Conservation (phyloP, 1,284 basidiomycete genomes). For the Neonothopanus nambi region DNA sequence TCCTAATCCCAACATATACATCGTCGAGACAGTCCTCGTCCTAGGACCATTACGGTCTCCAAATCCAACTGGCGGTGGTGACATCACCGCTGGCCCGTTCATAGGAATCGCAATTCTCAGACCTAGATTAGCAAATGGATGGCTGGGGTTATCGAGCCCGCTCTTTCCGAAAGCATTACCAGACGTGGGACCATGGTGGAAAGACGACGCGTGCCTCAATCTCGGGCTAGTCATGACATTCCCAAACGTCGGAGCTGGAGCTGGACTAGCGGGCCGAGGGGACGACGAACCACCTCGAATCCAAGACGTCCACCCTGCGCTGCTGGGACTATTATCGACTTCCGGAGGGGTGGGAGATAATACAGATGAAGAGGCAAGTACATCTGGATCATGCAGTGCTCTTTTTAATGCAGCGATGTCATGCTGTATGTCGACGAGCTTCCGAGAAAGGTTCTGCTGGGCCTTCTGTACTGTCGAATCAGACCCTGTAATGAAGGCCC, state of each 20-base stretch:
- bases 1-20: conserved; percentile 63
- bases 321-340: conserved; percentile 4
- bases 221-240: conserved; percentile 65
- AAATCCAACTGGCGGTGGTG: conserved; percentile 3
- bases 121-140: conserved; percentile 51
- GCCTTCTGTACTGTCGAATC: conserved; percentile 52
- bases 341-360: conserved; percentile 13
- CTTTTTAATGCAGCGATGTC: conserved; percentile 73
- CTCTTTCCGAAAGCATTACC: not conserved
- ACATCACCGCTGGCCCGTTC: conserved; percentile 20
- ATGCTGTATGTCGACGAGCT: conserved; percentile 77
- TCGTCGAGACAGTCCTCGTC: conserved; percentile 52
- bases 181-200: conserved; percentile 22
- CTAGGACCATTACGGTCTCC: conserved; percentile 25
- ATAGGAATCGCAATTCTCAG: conserved; percentile 64
- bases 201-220: conserved; percentile 48
- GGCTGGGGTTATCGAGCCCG: conserved; percentile 18
- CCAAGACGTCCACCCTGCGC: conserved; percentile 58
- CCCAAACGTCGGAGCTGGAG: conserved; percentile 57
- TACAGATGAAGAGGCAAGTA: conserved; percentile 16
- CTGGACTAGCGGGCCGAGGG: conserved; percentile 40
- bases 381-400: conserved; percentile 47
- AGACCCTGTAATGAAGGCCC: conserved; percentile 60
- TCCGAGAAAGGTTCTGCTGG: conserved; percentile 50
- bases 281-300: conserved; percentile 34